These are phyloP conservation scores for Linderina pennispora DNA, from an alignment of 192 early-diverging fungal species.

Conservation along the genomic window DNA sequence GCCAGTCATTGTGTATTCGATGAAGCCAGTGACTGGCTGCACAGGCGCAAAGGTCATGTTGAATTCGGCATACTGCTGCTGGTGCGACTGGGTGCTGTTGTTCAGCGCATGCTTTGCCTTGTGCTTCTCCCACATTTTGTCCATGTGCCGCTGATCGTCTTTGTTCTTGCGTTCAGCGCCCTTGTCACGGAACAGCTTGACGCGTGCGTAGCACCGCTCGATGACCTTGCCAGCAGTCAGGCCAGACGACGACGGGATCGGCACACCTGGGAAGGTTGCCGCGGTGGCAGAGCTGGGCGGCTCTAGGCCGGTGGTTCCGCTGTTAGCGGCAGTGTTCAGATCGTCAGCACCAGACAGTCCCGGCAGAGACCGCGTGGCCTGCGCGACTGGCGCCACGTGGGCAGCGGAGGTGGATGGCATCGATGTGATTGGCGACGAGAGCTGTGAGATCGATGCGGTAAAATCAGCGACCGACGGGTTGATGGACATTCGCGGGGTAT, in stretches of 20 bases:
- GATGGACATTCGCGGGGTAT: not conserved
- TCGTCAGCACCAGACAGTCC: not conserved
- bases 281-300: not conserved
- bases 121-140: constrained; percentile 60
- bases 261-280: not conserved
- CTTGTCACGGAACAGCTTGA: constrained; percentile 73
- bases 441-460: constrained; percentile 9
- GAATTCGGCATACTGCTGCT: constrained; percentile 31
- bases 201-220: constrained; percentile 55
- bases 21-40: constrained; percentile 14
- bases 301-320: not conserved
- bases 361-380: not conserved
- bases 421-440: constrained; percentile 21
- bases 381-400: not conserved
- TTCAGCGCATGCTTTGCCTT: constrained; percentile 24
- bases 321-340: not conserved
- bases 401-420: no score
- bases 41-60: constrained; percentile 33
- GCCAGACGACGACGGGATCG: not conserved
- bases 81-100: constrained; percentile 1
- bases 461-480: constrained; percentile 1
- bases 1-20: constrained; percentile 37
- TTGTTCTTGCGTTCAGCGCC: constrained; percentile 76
- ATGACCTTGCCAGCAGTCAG: constrained; percentile 20
- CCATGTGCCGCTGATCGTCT: constrained; percentile 68